Base-by-base conservation (phyloP, 192 early-diverging fungal genomes). In the Geosiphon pyriformis region DNA sequence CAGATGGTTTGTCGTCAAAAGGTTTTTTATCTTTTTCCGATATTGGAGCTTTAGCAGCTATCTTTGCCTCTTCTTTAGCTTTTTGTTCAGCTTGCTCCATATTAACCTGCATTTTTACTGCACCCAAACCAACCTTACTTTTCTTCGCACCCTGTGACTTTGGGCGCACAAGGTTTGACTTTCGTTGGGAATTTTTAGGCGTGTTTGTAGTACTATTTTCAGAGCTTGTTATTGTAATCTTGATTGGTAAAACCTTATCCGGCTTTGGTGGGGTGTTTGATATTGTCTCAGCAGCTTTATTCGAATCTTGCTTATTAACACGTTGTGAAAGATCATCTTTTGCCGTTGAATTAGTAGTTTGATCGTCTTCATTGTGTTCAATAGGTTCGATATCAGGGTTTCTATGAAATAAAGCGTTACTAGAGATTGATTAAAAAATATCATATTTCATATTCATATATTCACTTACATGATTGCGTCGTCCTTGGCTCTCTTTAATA, bases 71-170 rank as follows among this genome's bases (percentile, higher is more conserved):
- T 65, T 91, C 88, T 70, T 91, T 92, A 18, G 94, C 96, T 32
- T 86, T 83, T 22, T 90, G 88, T 57, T 92, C 93, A 1, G 89
- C 92, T 70, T 93, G 91, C 61, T 96, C 96, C 85, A 97, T 97
- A 75, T 91, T 90, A 67, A 88, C 77, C 20, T 81, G 77, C 17
- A 91, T 87, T 70, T 91, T 96, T 68, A 95, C 95, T 26, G 93
- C 93, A 25, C 96, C 96, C 2, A 95, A 78, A 8, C 94, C 94
- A 3, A 93, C 75, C 58, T 87, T 92, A 17, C 74, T 54, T 55
- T 78, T 74, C 47, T 76, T 77, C 48, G 76, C 46, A 26, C 71
- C 72, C 32, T 71, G 76, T 22, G 72, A 63, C 63, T 63, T 63
- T 20, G 47, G 30, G 12, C 61, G 46, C 12, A 48, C 26, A 33